Evolutionary conservation across 495 filamentous ascomycete genomes (phyloP).

Genomic region (Penicillium verhagenii): DNA sequence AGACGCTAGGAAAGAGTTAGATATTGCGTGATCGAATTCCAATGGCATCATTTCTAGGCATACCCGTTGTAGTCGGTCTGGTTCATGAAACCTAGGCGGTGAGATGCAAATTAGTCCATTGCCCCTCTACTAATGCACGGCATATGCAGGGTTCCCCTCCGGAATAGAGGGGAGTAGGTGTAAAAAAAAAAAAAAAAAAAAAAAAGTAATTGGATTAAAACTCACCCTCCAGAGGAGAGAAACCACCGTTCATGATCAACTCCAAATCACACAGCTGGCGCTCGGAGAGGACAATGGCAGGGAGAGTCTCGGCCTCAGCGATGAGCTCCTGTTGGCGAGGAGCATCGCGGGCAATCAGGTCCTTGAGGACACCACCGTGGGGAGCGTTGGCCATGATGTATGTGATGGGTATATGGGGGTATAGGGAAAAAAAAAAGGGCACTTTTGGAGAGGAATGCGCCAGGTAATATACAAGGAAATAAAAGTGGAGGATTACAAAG

Average conservation of each 20-base stretch:
- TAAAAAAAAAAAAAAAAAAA: neutral
- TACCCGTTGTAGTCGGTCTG: constrained; percentile 95
- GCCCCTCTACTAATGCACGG: constrained; percentile 25
- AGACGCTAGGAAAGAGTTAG: constrained; percentile 59
- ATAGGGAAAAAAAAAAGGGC: constrained; percentile 8
- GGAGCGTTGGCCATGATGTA: constrained; percentile 74
- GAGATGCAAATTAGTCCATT: constrained; percentile 31
- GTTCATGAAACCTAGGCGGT: constrained; percentile 82
- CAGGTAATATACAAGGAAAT: constrained; percentile 6
- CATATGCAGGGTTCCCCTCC: constrained; percentile 16
- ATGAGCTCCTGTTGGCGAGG: constrained; percentile 71
- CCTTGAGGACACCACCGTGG: constrained; percentile 96
- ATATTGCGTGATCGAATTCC: constrained; percentile 1
- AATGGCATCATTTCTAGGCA: constrained; percentile 19
- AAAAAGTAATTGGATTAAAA: constrained; percentile 10
- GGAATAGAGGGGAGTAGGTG: neutral
- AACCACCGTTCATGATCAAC: constrained; percentile 92
- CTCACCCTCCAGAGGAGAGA: constrained; percentile 93
- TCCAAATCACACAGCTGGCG: constrained; percentile 97
- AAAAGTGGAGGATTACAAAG: constrained; percentile 5
- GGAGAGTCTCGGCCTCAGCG: constrained; percentile 81
- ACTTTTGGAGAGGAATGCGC: constrained; percentile 2
- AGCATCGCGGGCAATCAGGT: constrained; percentile 88
- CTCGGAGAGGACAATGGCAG: constrained; percentile 82
- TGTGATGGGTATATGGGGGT: constrained; percentile 15